Evolutionary conservation across 2,329 filamentous ascomycete species (phyloP).

Genomic region (Arthroderma sp.): DNA sequence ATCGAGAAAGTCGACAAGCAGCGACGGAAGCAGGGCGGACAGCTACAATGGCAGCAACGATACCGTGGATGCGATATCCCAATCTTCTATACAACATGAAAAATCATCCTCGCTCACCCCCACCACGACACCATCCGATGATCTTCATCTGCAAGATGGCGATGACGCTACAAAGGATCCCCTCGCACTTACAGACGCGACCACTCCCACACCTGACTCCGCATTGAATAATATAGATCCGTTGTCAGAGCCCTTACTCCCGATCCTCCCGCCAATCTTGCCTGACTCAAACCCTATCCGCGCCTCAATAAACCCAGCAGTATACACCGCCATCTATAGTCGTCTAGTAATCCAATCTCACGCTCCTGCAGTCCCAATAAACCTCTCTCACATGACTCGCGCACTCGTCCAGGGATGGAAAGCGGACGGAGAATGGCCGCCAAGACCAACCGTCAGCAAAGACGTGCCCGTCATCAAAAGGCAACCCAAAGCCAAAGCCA

Average conservation of each 20-base stretch:
- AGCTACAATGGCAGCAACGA: constrained; percentile 8
- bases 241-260: constrained; percentile 20
- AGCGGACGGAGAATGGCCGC: constrained; percentile 84
- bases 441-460: constrained; percentile 38
- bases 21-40: constrained; percentile 5
- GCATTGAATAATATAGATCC: too few species aligned
- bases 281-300: constrained; percentile 64
- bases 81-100: neutral
- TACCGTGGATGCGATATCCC: constrained; percentile 2
- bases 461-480: constrained; percentile 10
- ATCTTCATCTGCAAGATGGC: too few species aligned
- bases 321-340: constrained; percentile 75
- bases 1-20: constrained; percentile 8
- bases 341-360: constrained; percentile 72
- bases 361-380: constrained; percentile 77
- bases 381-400: constrained; percentile 65
- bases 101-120: neutral
- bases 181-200: too few species aligned
- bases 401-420: constrained; percentile 87
- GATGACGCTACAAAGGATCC: too few species aligned
- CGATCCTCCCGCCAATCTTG: constrained; percentile 59
- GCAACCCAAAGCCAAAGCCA: neutral
- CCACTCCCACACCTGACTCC: too few species aligned
- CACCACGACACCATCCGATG: constrained; percentile 10
- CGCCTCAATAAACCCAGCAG: constrained; percentile 56